A percentile compares a stretch with the other conserved stretches of the same genome.
Conservation (phyloP, 225 moss, liverwort and hornwort genomes). For the Asterella californica region DNA sequence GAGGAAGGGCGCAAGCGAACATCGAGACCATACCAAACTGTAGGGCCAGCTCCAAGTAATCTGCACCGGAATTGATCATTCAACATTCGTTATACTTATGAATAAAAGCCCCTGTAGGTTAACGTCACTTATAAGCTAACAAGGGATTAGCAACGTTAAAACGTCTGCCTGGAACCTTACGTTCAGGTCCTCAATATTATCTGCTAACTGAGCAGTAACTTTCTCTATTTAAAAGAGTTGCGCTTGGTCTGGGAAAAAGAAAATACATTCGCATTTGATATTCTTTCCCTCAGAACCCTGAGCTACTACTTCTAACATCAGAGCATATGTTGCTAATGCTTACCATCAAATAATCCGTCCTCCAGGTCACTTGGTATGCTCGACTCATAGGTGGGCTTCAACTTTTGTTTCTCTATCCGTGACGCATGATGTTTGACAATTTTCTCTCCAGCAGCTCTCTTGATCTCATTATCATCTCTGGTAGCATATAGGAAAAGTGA, state of each 20-base stretch:
- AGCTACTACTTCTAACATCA: too few relatives aligned
- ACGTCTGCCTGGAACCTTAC: too few relatives aligned
- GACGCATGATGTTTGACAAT: constrained; percentile 48
- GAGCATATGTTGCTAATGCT: background rate
- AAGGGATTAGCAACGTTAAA: too few relatives aligned
- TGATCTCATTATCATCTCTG: constrained; percentile 61
- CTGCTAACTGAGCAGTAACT: too few relatives aligned
- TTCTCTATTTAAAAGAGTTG: too few relatives aligned
- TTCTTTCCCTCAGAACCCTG: too few relatives aligned
- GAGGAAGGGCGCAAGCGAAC: constrained; percentile 79
- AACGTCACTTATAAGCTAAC: too few relatives aligned
- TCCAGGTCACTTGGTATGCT: constrained; percentile 64
- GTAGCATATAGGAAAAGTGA: background rate
- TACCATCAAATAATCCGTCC: constrained; percentile 94
- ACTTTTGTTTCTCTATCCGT: constrained; percentile 66
- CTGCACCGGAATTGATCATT: constrained; percentile 1
- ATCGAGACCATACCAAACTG: constrained; percentile 95
- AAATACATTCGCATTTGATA: too few relatives aligned
- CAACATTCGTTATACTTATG: background rate
- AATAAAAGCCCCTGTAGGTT: too few relatives aligned
- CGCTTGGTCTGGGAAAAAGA: too few relatives aligned
- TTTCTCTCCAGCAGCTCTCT: constrained; percentile 62
- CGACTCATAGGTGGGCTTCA: constrained; percentile 73
- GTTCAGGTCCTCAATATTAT: too few relatives aligned
- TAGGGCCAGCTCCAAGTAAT: constrained; percentile 82